phyloP scores from a whole-genome alignment of 352 stramenopile genomes.

The Globisporangium carolinianum region DNA sequence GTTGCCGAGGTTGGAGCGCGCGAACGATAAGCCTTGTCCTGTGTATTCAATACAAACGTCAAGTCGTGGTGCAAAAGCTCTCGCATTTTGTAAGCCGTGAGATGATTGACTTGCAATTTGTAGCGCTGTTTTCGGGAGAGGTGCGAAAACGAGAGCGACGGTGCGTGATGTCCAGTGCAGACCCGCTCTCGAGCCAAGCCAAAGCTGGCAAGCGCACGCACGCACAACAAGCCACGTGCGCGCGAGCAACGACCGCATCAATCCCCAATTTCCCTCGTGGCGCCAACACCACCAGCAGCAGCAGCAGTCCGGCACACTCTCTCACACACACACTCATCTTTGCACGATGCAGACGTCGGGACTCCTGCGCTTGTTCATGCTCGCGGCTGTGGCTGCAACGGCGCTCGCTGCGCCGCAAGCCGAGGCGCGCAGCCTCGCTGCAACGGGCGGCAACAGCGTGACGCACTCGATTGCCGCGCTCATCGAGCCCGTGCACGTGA shows the following conservation, averaged over 20 bases:
- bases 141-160: too few relatives aligned
- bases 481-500: constrained; percentile 19
- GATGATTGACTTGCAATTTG: too few relatives aligned
- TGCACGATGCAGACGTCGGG: constrained; percentile 47
- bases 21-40: too few relatives aligned
- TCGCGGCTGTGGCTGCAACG: constrained; percentile 40
- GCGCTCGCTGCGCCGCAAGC: constrained; percentile 23
- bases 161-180: too few relatives aligned
- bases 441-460: constrained; percentile 9
- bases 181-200: too few relatives aligned
- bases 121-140: too few relatives aligned
- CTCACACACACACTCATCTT: constrained; percentile 1
- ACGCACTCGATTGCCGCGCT: constrained; percentile 13
- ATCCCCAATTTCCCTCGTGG: constrained; percentile 43
- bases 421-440: constrained; percentile 10
- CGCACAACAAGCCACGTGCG: constrained; percentile 14
- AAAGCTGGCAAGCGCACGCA: not conserved
- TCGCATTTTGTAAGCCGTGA: too few relatives aligned
- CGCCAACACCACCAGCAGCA: constrained; percentile 11
- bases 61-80: too few relatives aligned
- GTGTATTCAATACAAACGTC: too few relatives aligned
- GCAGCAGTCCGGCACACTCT: not conserved
- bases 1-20: too few relatives aligned
- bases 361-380: constrained; percentile 42
- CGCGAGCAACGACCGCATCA: constrained; percentile 20